These are phyloP conservation scores for Neospermospora avenae DNA, from an alignment of 2,329 filamentous ascomycete genomes.

Conservation along the genomic window DNA sequence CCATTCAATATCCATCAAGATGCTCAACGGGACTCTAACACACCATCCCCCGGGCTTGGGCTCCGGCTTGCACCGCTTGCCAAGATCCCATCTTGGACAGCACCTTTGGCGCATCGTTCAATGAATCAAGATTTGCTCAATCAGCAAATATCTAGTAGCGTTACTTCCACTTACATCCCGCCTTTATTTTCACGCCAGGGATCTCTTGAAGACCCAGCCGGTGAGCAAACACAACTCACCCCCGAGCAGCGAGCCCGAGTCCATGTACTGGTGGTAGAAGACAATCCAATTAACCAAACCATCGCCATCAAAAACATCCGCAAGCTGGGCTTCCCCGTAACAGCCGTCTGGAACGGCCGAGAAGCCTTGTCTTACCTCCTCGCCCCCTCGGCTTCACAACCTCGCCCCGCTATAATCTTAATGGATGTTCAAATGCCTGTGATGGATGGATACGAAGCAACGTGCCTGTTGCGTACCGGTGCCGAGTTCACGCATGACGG, in stretches of 20 bases:
- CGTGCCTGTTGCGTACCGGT: slow-evolving; percentile 42
- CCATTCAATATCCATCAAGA: slow-evolving; percentile 21
- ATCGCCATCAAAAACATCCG: slow-evolving; percentile 28
- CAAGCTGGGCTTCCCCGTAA: slow-evolving; percentile 26
- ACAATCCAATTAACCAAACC: slow-evolving; percentile 30
- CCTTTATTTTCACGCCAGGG: background rate
- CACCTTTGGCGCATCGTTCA: slow-evolving; percentile 8
- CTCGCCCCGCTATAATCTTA: slow-evolving; percentile 25
- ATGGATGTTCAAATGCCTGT: slow-evolving; percentile 55
- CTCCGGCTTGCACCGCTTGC: slow-evolving; percentile 3
- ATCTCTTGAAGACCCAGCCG: background rate
- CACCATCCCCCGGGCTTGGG: slow-evolving; percentile 8
- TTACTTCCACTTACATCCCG: slow-evolving; percentile 5
- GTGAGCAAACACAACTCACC: background rate
- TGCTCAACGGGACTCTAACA: background rate
- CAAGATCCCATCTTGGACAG: slow-evolving; percentile 7
- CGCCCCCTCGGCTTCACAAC: slow-evolving; percentile 15
- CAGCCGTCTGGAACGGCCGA: slow-evolving; percentile 29
- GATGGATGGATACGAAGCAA: slow-evolving; percentile 49
- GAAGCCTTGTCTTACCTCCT: slow-evolving; percentile 29
- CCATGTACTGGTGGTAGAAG: slow-evolving; percentile 28
- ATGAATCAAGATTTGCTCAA: slow-evolving; percentile 20
- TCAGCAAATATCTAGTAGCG: slow-evolving; percentile 19
- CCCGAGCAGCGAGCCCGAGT: slow-evolving; percentile 18
- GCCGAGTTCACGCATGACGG: slow-evolving; percentile 9